Evolutionary conservation across 73 alveolate species (phyloP).

Genomic region (Paramecium pentaurelia): DNA sequence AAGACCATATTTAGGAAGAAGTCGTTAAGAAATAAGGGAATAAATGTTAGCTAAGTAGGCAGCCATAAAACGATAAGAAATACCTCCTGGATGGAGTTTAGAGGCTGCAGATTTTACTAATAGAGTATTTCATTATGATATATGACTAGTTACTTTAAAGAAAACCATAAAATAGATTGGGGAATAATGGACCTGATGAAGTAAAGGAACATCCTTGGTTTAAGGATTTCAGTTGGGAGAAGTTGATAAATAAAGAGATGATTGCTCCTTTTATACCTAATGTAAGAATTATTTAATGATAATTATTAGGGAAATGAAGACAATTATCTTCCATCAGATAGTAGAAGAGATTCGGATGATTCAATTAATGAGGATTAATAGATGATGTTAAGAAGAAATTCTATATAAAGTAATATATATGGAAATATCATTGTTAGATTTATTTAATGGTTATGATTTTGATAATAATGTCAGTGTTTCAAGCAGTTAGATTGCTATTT

Average conservation of each 20-base stretch:
- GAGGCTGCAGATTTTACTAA: constrained; percentile 94
- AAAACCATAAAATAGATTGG: constrained; percentile 89
- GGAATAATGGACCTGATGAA: constrained; percentile 89
- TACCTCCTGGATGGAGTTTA: constrained; percentile 89
- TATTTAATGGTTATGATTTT: constrained; percentile 72
- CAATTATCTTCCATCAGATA: constrained; percentile 65
- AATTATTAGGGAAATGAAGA: constrained; percentile 66
- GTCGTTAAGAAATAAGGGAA: constrained; percentile 78
- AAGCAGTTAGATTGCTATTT: not conserved
- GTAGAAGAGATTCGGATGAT: constrained; percentile 75
- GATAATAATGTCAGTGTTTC: constrained; percentile 44
- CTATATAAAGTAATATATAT: constrained; percentile 50
- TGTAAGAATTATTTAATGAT: not conserved
- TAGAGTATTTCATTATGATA: constrained; percentile 52
- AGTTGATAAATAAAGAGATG: constrained; percentile 70
- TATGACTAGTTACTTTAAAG: constrained; percentile 69
- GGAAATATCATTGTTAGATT: not conserved
- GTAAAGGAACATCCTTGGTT: constrained; percentile 94
- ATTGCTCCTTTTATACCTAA: constrained; percentile 77
- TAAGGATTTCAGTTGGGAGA: constrained; percentile 84
- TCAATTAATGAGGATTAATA: constrained; percentile 61
- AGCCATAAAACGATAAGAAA: constrained; percentile 70
- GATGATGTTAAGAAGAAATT: constrained; percentile 63
- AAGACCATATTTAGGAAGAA: constrained; percentile 89
- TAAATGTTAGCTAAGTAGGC: constrained; percentile 84